These are phyloP conservation scores for Cadophora sp. DNA, from an alignment of 2,329 filamentous ascomycete genomes.

Conservation along the genomic window DNA sequence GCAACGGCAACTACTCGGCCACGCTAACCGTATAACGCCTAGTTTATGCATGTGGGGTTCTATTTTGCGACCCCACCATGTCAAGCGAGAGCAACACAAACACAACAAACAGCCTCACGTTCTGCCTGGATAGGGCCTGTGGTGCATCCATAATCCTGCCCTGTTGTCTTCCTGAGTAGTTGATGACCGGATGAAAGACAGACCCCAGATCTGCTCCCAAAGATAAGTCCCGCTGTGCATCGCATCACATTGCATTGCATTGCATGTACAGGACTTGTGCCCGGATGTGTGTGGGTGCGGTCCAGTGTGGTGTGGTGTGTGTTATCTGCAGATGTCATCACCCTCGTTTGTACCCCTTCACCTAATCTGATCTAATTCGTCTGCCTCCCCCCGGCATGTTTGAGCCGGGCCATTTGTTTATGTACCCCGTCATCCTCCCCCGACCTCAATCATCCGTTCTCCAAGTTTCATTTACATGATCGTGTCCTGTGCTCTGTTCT, in stretches of 20 bases:
- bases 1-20: not conserved
- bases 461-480: not conserved
- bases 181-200: conserved; percentile 5
- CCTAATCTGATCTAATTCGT: conserved; percentile 10
- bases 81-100: conserved; percentile 7
- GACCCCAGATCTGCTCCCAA: conserved; percentile 8
- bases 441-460: not conserved
- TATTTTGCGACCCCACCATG: conserved; percentile 9
- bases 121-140: no score
- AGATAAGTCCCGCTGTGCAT: conserved; percentile 16
- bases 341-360: conserved; percentile 6
- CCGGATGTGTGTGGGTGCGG: not conserved
- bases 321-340: not conserved
- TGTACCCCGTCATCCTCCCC: conserved; percentile 14
- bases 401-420: conserved; percentile 10
- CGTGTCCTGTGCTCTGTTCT: conserved; percentile 1
- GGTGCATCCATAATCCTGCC: not conserved
- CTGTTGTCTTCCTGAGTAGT: not conserved
- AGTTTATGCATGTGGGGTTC: not conserved
- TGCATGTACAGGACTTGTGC: conserved; percentile 4
- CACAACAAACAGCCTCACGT: not conserved
- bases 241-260: not conserved
- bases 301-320: not conserved
- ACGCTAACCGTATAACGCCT: not conserved
- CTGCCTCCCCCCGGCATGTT: conserved; percentile 8